Conservation (phyloP, 768 basidiomycete genomes). For the Collybia sp. region DNA sequence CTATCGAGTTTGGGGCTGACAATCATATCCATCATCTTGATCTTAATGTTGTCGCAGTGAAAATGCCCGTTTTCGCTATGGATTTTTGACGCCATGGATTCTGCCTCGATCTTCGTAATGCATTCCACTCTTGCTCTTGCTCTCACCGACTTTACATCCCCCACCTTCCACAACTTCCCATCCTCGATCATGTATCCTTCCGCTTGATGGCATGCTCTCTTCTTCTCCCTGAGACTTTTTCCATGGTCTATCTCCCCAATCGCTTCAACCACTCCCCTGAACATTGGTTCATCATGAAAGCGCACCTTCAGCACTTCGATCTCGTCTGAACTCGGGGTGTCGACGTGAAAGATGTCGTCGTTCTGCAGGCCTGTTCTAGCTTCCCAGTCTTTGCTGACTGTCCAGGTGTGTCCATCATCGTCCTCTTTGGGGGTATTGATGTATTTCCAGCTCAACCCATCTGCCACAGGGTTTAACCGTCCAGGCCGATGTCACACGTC, state of each 20-base stretch:
- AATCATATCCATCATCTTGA: constrained; percentile 15
- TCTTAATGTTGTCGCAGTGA: constrained; percentile 9
- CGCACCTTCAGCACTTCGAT: too few relatives aligned
- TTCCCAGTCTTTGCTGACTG: constrained; percentile 23
- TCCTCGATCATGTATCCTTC: constrained; percentile 14
- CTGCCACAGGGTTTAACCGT: constrained; percentile 18
- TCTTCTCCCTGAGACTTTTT: constrained; percentile 5
- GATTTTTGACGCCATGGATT: constrained; percentile 18
- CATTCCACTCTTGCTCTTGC: constrained; percentile 4
- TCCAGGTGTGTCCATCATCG: constrained; percentile 16
- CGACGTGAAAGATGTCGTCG: constrained; percentile 12
- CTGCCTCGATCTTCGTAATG: constrained; percentile 6
- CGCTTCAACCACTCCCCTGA: constrained; percentile 11
- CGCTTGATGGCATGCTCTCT: constrained; percentile 11
- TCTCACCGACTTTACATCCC: constrained; percentile 5
- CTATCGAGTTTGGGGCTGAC: constrained; percentile 19
- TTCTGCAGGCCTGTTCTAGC: constrained; percentile 10
- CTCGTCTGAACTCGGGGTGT: too few relatives aligned
- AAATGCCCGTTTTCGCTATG: too few relatives aligned
- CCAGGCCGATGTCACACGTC: constrained; percentile 20
- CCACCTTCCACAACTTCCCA: constrained; percentile 16
- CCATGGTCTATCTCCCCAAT: constrained; percentile 9
- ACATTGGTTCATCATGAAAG: constrained; percentile 14
- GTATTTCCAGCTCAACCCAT: constrained; percentile 18
- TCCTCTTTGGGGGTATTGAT: constrained; percentile 1